phyloP scores from a whole-genome alignment of 106 monocot species.

The Posidonia australis region DNA sequence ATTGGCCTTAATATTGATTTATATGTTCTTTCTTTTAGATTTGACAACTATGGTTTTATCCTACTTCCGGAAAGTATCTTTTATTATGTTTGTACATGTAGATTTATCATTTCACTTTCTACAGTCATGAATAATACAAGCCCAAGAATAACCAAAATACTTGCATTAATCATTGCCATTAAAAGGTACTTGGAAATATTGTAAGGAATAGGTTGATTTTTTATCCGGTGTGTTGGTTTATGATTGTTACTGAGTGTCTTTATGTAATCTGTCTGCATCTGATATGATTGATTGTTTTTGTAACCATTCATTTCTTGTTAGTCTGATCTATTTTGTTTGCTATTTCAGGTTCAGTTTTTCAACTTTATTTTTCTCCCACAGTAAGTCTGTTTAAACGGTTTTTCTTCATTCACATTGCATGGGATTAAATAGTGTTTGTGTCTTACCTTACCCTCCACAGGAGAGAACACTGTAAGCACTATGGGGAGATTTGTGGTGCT shows the following conservation, averaged over 20 bases:
- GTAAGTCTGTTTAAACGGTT: constrained; percentile 35
- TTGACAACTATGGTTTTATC: no score
- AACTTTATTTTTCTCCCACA: constrained; percentile 73
- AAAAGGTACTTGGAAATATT: no score
- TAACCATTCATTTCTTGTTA: background rate
- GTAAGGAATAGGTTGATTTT: no score
- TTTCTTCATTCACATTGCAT: background rate
- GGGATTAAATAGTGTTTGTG: background rate
- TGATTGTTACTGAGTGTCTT: background rate
- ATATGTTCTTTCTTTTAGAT: no score
- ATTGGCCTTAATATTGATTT: no score
- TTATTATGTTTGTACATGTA: no score
- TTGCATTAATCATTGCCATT: no score
- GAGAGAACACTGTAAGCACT: constrained; percentile 18
- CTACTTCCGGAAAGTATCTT: no score
- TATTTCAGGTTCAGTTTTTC: constrained; percentile 78
- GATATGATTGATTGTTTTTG: background rate
- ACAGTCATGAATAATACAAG: no score
- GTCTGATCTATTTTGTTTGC: background rate
- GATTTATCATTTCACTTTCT: no score
- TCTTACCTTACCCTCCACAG: constrained; percentile 11
- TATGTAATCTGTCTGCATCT: no score
- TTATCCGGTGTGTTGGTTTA: background rate
- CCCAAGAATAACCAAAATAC: no score
- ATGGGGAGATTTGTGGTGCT: constrained; percentile 9